These are phyloP conservation scores for Nicotiana knightiana DNA, from an alignment of 257 asterid genomes.

Conservation along the genomic window DNA sequence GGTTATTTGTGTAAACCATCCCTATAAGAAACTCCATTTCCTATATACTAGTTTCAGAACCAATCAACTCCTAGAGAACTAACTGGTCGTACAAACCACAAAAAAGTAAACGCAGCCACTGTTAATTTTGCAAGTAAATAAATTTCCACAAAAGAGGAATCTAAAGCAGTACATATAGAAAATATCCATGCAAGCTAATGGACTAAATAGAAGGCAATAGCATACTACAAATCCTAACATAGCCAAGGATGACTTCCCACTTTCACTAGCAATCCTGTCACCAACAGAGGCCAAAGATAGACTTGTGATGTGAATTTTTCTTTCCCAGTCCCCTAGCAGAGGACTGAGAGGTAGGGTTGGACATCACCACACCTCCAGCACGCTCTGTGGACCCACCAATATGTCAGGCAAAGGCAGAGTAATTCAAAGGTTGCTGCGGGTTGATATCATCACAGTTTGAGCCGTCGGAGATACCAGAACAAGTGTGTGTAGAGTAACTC, in stretches of 20 bases:
- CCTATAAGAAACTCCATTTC: too few species aligned
- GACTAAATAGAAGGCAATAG: not conserved
- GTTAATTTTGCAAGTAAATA: too few species aligned
- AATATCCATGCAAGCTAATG: not conserved
- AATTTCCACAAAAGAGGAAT: too few species aligned
- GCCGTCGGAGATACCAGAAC: constrained; percentile 6
- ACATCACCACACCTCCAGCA: not conserved
- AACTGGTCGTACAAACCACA: too few species aligned
- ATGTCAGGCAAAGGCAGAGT: not conserved
- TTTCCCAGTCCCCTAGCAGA: not conserved
- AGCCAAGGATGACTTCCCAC: constrained; percentile 40
- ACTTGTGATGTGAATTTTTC: not conserved
- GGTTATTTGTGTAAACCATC: too few species aligned
- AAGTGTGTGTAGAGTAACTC: not conserved
- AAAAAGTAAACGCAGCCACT: too few species aligned
- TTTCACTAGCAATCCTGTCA: constrained; percentile 15
- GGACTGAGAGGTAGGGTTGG: not conserved
- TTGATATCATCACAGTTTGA: not conserved
- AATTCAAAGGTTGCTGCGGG: constrained; percentile 9
- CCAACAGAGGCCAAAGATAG: not conserved
- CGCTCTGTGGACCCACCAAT: not conserved
- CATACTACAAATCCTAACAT: not conserved
- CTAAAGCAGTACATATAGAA: too few species aligned
- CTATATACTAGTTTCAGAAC: too few species aligned
- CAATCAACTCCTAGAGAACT: too few species aligned